Conservation (phyloP, 768 basidiomycete species). For the Psilocybe subaeruginosa region DNA sequence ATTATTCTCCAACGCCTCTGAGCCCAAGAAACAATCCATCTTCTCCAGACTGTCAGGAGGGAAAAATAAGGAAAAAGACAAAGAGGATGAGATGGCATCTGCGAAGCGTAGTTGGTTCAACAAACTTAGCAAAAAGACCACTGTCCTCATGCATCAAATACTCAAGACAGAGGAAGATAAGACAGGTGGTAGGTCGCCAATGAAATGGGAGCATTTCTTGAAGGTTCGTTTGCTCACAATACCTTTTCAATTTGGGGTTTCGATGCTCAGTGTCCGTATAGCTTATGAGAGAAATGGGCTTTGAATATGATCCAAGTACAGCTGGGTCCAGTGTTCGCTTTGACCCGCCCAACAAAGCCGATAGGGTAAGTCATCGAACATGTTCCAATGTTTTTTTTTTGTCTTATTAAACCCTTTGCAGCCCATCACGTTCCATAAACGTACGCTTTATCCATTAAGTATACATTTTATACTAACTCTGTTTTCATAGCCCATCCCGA, state of each 20-base stretch:
- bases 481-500: constrained; percentile 69
- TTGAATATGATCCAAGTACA: constrained; percentile 70
- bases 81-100: constrained; percentile 29
- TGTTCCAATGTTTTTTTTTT: not conserved
- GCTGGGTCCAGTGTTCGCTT: constrained; percentile 86
- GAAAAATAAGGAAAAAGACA: constrained; percentile 38
- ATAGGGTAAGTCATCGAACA: constrained; percentile 31
- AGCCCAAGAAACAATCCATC: constrained; percentile 46
- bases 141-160: constrained; percentile 64
- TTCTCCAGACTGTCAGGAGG: constrained; percentile 49
- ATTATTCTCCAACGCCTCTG: constrained; percentile 46
- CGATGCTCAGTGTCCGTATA: constrained; percentile 26
- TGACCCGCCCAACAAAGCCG: constrained; percentile 63
- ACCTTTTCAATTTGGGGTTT: not conserved
- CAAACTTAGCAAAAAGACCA: constrained; percentile 61
- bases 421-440: constrained; percentile 80
- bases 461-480: not conserved
- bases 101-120: constrained; percentile 59
- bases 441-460: constrained; percentile 37
- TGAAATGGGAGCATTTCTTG: constrained; percentile 84
- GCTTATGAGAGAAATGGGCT: constrained; percentile 83
- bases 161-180: constrained; percentile 58
- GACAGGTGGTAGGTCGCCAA: constrained; percentile 52
- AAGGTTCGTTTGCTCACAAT: constrained; percentile 46
- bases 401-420: constrained; percentile 25